phyloP scores from a whole-genome alignment of 108 stramenopile species.

The Heterococcus sp. region DNA sequence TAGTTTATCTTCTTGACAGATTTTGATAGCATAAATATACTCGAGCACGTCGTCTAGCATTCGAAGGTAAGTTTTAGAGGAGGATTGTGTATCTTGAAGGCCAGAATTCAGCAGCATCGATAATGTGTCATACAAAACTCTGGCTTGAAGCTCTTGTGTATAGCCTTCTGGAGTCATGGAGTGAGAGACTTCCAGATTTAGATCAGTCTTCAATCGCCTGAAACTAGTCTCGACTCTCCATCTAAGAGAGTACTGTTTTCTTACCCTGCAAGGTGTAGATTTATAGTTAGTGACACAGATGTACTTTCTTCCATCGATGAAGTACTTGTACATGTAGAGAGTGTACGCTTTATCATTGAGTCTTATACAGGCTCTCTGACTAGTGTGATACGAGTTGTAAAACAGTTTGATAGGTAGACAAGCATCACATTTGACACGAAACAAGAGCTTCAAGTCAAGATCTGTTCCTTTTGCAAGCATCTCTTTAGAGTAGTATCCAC shows the following conservation, averaged over 20 bases:
- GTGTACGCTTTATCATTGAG: too few species aligned
- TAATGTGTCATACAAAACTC: background rate
- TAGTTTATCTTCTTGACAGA: background rate
- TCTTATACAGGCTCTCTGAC: too few species aligned
- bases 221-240: background rate
- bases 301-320: background rate
- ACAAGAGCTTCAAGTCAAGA: background rate
- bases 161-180: background rate
- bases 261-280: background rate
- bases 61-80: background rate
- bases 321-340: background rate
- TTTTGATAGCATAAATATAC: background rate
- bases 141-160: background rate
- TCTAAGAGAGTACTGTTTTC: background rate
- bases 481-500: background rate
- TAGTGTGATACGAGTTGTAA: too few species aligned
- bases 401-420: background rate
- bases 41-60: background rate
- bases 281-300: background rate
- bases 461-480: background rate
- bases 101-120: background rate
- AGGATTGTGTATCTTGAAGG: background rate
- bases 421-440: background rate
- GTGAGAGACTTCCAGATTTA: background rate
- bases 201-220: background rate